Conservation (phyloP, 2,329 filamentous ascomycete genomes). For the Aspergillus brasiliensis region DNA sequence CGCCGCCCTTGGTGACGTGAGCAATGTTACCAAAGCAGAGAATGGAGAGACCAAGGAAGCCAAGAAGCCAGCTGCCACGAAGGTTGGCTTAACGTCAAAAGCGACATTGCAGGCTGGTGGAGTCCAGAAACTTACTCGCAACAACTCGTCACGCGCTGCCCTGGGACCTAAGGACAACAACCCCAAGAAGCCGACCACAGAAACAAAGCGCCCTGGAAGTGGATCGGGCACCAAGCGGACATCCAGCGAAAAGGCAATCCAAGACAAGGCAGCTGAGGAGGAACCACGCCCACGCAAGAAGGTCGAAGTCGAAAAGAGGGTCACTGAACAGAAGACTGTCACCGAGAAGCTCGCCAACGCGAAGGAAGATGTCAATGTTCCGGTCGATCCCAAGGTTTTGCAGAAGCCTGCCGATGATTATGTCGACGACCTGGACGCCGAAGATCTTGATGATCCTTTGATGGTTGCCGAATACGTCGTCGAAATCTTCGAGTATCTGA, state of each 20-base stretch:
- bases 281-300: slow-evolving; percentile 69
- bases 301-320: slow-evolving; percentile 57
- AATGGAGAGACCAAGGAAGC: slow-evolving; percentile 63
- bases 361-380: slow-evolving; percentile 27
- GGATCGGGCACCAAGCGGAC: slow-evolving; percentile 76
- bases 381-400: slow-evolving; percentile 39
- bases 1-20: slow-evolving; percentile 86
- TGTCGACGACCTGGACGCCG: slow-evolving; percentile 70
- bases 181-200: slow-evolving; percentile 62
- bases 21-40: slow-evolving; percentile 78
- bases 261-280: slow-evolving; percentile 60
- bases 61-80: slow-evolving; percentile 70
- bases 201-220: slow-evolving; percentile 71
- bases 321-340: slow-evolving; percentile 20
- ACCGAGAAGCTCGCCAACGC: slow-evolving; percentile 36
- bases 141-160: slow-evolving; percentile 62
- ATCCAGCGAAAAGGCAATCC: slow-evolving; percentile 57
- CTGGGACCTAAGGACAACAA: slow-evolving; percentile 65
- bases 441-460: slow-evolving; percentile 89
- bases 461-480: slow-evolving; percentile 98
- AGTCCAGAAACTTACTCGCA: slow-evolving; percentile 70
- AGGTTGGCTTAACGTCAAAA: slow-evolving; percentile 75
- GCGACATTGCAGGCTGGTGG: slow-evolving; percentile 74
- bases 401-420: slow-evolving; percentile 43
- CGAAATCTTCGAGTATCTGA: slow-evolving; percentile 96